Percentiles rank a stretch among this genome's conserved stretches.
Conservation (phyloP, 2,329 filamentous ascomycete genomes). For the Hymenoscyphus infarciens region DNA sequence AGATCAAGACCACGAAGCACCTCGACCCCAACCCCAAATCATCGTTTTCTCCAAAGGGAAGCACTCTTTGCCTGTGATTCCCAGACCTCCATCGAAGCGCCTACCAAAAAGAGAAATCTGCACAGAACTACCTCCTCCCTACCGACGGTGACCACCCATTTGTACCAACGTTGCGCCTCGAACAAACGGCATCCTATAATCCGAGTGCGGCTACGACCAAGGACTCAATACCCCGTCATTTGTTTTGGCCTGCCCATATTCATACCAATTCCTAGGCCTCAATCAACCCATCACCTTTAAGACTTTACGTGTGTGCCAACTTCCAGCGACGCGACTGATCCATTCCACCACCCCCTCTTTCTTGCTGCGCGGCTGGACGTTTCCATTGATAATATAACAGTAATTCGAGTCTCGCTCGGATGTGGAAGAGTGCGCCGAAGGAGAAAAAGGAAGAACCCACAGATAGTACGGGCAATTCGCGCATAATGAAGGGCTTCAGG, state of each 20-base stretch:
- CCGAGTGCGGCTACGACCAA: background rate
- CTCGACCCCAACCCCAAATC: background rate
- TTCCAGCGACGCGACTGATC: background rate
- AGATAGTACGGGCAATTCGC: slow-evolving; percentile 9
- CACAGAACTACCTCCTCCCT: background rate
- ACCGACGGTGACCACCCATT: background rate
- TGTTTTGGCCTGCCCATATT: background rate
- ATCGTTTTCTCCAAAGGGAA: background rate
- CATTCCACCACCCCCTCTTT: slow-evolving; percentile 3
- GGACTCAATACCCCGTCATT: background rate
- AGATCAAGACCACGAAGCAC: background rate
- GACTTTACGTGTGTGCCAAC: background rate
- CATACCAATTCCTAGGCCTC: background rate
- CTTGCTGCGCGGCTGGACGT: background rate
- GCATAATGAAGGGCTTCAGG: slow-evolving; percentile 92
- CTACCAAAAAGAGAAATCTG: background rate
- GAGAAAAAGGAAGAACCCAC: background rate
- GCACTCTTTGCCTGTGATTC: background rate
- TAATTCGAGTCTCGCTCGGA: background rate
- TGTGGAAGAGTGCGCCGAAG: background rate
- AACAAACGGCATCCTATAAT: background rate
- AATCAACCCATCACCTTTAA: background rate
- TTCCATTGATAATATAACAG: background rate
- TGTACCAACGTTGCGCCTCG: background rate
- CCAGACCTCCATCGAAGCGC: background rate